phyloP scores from a whole-genome alignment of 2,329 filamentous ascomycete genomes.

The Zarea fungicola region DNA sequence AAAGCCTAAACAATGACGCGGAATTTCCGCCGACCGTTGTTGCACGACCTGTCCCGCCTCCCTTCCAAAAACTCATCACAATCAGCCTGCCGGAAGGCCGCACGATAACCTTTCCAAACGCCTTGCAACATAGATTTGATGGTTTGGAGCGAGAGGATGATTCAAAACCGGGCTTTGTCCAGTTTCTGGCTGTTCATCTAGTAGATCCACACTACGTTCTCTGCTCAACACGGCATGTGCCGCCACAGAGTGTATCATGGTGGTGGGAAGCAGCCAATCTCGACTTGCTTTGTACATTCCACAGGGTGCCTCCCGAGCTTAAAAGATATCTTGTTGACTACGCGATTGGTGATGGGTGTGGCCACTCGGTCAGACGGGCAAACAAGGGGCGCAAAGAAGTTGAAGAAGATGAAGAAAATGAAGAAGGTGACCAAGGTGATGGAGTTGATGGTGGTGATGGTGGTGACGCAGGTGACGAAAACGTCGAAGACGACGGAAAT shows the following conservation, averaged over 20 bases:
- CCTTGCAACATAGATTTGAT: not conserved
- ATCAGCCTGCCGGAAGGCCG: not conserved
- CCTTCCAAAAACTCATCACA: not conserved
- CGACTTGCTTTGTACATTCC: not conserved
- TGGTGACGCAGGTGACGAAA: not conserved
- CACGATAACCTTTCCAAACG: not conserved
- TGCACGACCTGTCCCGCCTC: not conserved
- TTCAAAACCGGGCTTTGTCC: not conserved
- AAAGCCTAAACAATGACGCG: no score
- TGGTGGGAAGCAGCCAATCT: slow-evolving; percentile 2
- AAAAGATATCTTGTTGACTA: not conserved
- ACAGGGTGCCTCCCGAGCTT: not conserved
- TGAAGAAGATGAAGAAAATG: not conserved
- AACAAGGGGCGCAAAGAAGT: no score
- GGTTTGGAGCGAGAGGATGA: not conserved
- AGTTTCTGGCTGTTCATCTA: not conserved
- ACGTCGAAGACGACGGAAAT: not conserved
- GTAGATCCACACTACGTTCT: slow-evolving; percentile 1
- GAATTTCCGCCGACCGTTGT: not conserved
- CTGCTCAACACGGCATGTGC: not conserved
- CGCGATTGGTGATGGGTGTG: not conserved
- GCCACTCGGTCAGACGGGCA: not conserved
- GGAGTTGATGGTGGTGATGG: no score
- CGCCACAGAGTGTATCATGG: slow-evolving; percentile 2
- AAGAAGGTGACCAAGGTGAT: not conserved